A percentile compares a stretch with the other conserved stretches of the same genome.
phyloP scores from a whole-genome alignment of 306 rosid species.

The Vicia villosa region DNA sequence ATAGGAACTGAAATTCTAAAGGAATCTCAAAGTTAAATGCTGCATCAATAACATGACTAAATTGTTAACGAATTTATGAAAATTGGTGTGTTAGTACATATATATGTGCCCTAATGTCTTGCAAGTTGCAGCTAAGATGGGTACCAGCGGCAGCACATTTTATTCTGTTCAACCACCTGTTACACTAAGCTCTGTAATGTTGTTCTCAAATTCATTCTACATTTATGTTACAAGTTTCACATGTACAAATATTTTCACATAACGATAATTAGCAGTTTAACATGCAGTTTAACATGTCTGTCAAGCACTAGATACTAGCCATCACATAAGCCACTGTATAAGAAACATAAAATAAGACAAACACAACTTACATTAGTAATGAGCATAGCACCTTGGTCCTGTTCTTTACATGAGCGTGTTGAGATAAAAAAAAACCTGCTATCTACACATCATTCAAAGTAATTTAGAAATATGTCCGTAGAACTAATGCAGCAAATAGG shows the following conservation, averaged over 20 bases:
- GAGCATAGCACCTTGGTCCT: constrained; percentile 12
- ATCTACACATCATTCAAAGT: constrained; percentile 1
- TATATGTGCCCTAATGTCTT: no score
- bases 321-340: background rate
- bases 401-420: background rate
- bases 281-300: background rate
- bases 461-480: constrained; percentile 16
- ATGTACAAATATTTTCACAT: background rate
- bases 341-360: constrained; percentile 3
- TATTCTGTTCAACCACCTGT: background rate
- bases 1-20: no score
- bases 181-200: background rate
- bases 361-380: constrained; percentile 13
- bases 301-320: background rate
- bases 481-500: background rate
- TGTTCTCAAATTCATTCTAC: background rate
- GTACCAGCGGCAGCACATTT: background rate
- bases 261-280: no score
- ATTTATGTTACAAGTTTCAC: background rate
- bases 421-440: background rate
- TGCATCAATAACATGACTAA: no score
- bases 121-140: background rate
- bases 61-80: no score
- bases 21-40: no score
- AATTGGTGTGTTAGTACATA: no score